Evolutionary conservation across 1,284 basidiomycete species (phyloP).

Genomic region (Ustilago xerochloae): DNA sequence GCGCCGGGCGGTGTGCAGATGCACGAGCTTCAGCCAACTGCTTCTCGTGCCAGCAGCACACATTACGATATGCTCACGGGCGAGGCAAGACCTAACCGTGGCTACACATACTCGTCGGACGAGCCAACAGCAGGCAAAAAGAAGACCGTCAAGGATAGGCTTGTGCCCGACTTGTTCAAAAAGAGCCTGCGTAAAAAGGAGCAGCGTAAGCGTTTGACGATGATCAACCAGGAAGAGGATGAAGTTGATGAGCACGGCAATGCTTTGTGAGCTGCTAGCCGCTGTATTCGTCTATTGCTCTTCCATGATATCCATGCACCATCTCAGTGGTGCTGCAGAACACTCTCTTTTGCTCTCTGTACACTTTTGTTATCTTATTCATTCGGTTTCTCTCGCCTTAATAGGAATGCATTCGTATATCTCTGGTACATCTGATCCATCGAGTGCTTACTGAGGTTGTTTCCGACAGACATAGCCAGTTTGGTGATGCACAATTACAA

Average conservation of each 20-base stretch:
- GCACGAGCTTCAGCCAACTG: conserved; percentile 55
- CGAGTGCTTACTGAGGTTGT: too few relatives aligned
- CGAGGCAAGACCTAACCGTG: conserved; percentile 53
- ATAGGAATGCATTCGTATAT: conserved; percentile 12
- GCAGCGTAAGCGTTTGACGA: conserved; percentile 32
- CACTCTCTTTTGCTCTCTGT: not conserved
- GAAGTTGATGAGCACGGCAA: conserved; percentile 16
- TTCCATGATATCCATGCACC: not conserved
- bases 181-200: conserved; percentile 40
- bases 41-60: conserved; percentile 62
- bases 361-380: not conserved
- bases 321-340: not conserved
- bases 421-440: too few relatives aligned
- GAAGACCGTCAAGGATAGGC: conserved; percentile 42
- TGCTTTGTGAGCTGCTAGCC: conserved; percentile 1
- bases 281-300: not conserved
- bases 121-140: conserved; percentile 31
- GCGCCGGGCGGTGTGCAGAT: conserved; percentile 35
- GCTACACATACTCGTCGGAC: conserved; percentile 67
- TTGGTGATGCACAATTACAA: too few relatives aligned
- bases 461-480: too few relatives aligned
- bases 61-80: conserved; percentile 69
- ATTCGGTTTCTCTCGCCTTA: not conserved
- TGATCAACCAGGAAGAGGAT: conserved; percentile 49
- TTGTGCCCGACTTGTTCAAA: conserved; percentile 39